A percentile compares a stretch with the other conserved stretches of the same genome.
These are phyloP conservation scores for Tricholoma terreum DNA, from an alignment of 768 basidiomycete genomes.

Conservation along the genomic window DNA sequence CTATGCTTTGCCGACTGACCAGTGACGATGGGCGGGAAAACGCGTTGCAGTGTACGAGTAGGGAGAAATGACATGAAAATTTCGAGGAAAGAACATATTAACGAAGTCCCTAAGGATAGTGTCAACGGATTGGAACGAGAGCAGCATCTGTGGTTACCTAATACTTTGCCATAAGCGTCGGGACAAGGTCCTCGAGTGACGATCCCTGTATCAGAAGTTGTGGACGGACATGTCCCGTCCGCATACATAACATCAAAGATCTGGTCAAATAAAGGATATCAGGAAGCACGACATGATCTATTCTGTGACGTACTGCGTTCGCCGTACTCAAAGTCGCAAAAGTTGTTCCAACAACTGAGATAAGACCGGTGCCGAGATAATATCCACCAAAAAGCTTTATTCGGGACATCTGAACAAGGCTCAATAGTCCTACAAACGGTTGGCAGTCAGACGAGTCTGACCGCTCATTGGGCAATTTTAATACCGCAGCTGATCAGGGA, in stretches of 20 bases:
- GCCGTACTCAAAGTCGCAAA: conserved; percentile 78
- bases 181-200: conserved; percentile 62
- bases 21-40: conserved; percentile 83
- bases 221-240: conserved; percentile 72
- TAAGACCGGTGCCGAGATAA: conserved; percentile 74
- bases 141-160: conserved; percentile 42
- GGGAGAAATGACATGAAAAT: conserved; percentile 79
- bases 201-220: conserved; percentile 54
- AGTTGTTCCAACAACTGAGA: conserved; percentile 80
- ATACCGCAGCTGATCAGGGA: conserved; percentile 73
- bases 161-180: conserved; percentile 75
- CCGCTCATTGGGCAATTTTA: not conserved
- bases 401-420: conserved; percentile 77
- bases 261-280: conserved; percentile 27
- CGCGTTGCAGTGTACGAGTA: conserved; percentile 52
- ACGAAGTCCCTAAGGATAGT: conserved; percentile 54
- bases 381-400: conserved; percentile 58
- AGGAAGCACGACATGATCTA: not conserved
- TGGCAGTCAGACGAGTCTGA: not conserved
- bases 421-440: conserved; percentile 56
- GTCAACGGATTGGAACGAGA: not conserved
- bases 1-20: conserved; percentile 30
- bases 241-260: conserved; percentile 76
- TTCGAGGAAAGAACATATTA: conserved; percentile 77
- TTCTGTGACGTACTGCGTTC: conserved; percentile 47